A percentile compares a stretch with the other conserved stretches of the same genome.
Conservation (phyloP, 352 stramenopile genomes). For the Phytophthora pistaciae region DNA sequence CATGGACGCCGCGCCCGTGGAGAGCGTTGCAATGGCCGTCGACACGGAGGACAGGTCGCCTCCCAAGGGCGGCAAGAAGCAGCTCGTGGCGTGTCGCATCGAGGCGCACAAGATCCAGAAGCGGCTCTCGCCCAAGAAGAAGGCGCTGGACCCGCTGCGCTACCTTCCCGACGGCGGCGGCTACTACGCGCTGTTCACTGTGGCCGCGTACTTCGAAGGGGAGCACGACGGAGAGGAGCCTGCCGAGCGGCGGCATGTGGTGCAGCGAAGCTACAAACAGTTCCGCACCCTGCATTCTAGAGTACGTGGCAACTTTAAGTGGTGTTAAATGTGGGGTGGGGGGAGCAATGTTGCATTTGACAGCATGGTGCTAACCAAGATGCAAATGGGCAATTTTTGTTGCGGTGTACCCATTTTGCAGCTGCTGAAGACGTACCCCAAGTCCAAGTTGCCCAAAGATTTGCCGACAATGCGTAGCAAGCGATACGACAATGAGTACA, state of each 20-base stretch:
- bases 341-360: background rate
- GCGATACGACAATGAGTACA: conserved; percentile 80
- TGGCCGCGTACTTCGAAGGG: conserved; percentile 63
- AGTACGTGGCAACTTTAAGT: conserved; percentile 34
- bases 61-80: conserved; percentile 22
- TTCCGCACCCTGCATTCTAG: conserved; percentile 59
- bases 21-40: conserved; percentile 7
- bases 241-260: conserved; percentile 43
- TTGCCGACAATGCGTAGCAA: conserved; percentile 77
- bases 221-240: conserved; percentile 21
- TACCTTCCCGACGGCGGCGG: conserved; percentile 66
- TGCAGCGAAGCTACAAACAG: conserved; percentile 78
- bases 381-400: conserved; percentile 1
- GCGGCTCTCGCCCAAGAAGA: conserved; percentile 67
- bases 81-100: conserved; percentile 56
- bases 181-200: conserved; percentile 68
- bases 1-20: conserved; percentile 15
- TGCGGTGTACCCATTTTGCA: conserved; percentile 28
- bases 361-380: background rate
- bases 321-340: background rate
- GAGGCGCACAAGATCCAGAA: conserved; percentile 78
- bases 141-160: conserved; percentile 72
- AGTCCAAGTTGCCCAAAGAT: conserved; percentile 66
- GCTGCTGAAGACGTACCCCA: conserved; percentile 81
- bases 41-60: conserved; percentile 19